Evolutionary conservation across 768 basidiomycete species (phyloP), one percentile per base, ranked within the genome.

Genomic region (Hydnum rufescens): DNA sequence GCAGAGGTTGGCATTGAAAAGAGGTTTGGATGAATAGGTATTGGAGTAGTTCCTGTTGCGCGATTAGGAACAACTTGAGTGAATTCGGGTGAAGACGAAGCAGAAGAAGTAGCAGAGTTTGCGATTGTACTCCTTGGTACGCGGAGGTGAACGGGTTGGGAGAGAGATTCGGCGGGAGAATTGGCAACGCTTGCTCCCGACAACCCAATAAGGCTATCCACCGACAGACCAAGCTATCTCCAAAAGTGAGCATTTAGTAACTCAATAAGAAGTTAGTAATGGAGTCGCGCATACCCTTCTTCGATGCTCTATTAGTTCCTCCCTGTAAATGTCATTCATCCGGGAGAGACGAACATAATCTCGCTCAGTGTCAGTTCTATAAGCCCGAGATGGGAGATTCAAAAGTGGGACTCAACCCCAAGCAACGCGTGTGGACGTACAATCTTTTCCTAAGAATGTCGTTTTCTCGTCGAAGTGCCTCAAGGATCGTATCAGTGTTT

Each of bases 251-350:
- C 44, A 53, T 4, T n/a, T n/a, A n/a, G n/a, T n/a, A n/a, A n/a
- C n/a, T n/a, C n/a, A n/a, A n/a, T n/a, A n/a, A n/a, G n/a, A n/a
- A n/a, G n/a, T n/a, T 26, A 30, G 22, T n/a, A 25, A 28, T 44
- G 44, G 50, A 34, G 39, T 29, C 2, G 8, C 32, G 73, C 86
- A 65, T 65, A 85, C 83, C 64, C 82, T 69, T 57, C 76, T 68
- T 54, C 86, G 66, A 60, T 82, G 76, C 42, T 83, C 79, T 52
- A 89, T 78, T 55, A 89, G 65, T 64, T 89, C 86, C 64, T 86
- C 85, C 29, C 83, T 70, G 60, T 88, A 89, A 3, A 85, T 73
- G 58, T 88, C 85, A 57, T 87, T 88, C 61, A 85, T 64, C 57
- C 83, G 66, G 49, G 76, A 70, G 47, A 86, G 72, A 30, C 80